Evolutionary conservation across 768 basidiomycete species (phyloP).

Genomic region (Pleurotus cornucopiae): DNA sequence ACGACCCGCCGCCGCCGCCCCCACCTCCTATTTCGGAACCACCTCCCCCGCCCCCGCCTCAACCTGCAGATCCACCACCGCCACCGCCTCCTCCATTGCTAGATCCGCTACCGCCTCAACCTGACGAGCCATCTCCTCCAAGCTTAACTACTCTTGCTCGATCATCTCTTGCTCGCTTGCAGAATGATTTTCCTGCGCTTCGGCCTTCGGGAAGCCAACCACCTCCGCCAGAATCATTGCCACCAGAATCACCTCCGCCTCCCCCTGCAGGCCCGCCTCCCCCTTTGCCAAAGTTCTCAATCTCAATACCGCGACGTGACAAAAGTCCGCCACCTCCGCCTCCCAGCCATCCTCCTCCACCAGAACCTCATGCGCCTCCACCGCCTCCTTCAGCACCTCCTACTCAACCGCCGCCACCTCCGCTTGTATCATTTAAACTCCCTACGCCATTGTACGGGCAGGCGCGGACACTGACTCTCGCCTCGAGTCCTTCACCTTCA

Average conservation of each 20-base stretch:
- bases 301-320: constrained; percentile 18
- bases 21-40: constrained; percentile 22
- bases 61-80: constrained; percentile 17
- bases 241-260: constrained; percentile 21
- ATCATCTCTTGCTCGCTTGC: no score
- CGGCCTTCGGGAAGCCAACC: constrained; percentile 8
- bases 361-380: constrained; percentile 29
- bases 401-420: constrained; percentile 15
- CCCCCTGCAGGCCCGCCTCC: constrained; percentile 21
- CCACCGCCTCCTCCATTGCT: constrained; percentile 19
- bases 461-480: constrained; percentile 10
- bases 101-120: constrained; percentile 15
- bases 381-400: constrained; percentile 24
- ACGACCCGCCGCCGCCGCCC: constrained; percentile 5
- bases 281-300: constrained; percentile 11
- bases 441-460: background rate
- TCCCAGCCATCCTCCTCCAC: constrained; percentile 19
- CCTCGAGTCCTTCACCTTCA: constrained; percentile 22
- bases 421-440: constrained; percentile 3
- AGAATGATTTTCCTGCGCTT: no score
- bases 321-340: background rate
- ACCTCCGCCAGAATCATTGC: constrained; percentile 28
- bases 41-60: constrained; percentile 22
- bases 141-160: constrained; percentile 14
- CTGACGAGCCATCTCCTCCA: constrained; percentile 25